Percentiles rank a stretch among this genome's conserved stretches.
Evolutionary conservation across 2,329 filamentous ascomycete genomes (phyloP).

Genomic region (Sodiomyces alkalinus): DNA sequence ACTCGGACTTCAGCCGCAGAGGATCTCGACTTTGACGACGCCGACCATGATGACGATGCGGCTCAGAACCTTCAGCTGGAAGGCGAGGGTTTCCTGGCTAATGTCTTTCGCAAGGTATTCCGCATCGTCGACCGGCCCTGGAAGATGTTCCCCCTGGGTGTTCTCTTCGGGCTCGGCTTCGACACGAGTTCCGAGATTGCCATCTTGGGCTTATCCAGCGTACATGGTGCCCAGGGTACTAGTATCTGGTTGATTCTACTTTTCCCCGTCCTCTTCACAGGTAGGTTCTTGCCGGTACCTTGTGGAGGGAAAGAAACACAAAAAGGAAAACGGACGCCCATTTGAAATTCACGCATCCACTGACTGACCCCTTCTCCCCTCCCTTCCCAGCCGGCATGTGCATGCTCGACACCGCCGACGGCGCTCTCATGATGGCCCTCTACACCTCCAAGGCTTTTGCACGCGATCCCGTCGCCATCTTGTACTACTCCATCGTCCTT

Average conservation of each 20-base stretch:
- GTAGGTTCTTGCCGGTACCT: slow-evolving; percentile 30
- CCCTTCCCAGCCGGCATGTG: slow-evolving; percentile 66
- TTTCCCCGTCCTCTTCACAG: slow-evolving; percentile 79
- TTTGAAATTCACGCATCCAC: not conserved
- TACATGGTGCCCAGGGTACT: slow-evolving; percentile 74
- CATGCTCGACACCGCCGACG: slow-evolving; percentile 80
- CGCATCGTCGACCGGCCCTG: slow-evolving; percentile 60
- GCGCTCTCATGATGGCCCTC: slow-evolving; percentile 85
- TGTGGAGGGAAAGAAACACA: not conserved
- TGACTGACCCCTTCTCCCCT: not conserved
- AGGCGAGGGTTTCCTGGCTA: slow-evolving; percentile 60
- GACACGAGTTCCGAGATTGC: slow-evolving; percentile 93
- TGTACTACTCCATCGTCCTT: slow-evolving; percentile 86
- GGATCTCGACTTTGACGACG: slow-evolving; percentile 11
- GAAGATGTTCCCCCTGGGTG: slow-evolving; percentile 91
- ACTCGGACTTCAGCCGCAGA: slow-evolving; percentile 11
- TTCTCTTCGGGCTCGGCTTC: slow-evolving; percentile 85
- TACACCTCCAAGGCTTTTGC: slow-evolving; percentile 73
- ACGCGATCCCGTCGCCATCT: slow-evolving; percentile 69
- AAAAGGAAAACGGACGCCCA: slow-evolving; percentile 1
- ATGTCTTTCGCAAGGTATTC: slow-evolving; percentile 61
- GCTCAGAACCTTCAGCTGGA: slow-evolving; percentile 50
- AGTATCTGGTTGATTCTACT: slow-evolving; percentile 89
- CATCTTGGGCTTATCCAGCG: slow-evolving; percentile 73
- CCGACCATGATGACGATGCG: slow-evolving; percentile 12